These are phyloP conservation scores for Polyporus arcularius DNA, from an alignment of 768 basidiomycete genomes.

Conservation along the genomic window DNA sequence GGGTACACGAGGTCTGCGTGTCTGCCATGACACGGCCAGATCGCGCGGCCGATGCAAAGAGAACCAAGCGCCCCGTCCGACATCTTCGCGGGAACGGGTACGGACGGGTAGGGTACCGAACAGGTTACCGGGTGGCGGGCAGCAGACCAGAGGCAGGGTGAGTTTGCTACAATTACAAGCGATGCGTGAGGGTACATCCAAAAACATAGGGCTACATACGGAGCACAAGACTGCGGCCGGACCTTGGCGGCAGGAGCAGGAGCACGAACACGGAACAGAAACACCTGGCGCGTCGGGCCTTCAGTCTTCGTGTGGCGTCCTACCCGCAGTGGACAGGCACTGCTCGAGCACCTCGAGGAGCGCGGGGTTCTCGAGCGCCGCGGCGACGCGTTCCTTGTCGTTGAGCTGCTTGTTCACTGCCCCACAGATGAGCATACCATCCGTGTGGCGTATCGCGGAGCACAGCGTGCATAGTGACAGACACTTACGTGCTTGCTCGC, in stretches of 20 bases:
- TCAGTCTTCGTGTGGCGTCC: slow-evolving; percentile 9
- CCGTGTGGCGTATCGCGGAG: not conserved
- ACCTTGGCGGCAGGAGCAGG: not conserved
- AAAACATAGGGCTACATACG: slow-evolving; percentile 2
- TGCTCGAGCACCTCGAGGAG: slow-evolving; percentile 88
- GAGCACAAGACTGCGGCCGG: not conserved
- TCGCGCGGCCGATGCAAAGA: too few species aligned
- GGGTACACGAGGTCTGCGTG: too few species aligned
- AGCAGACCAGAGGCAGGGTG: not conserved
- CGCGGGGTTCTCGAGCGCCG: slow-evolving; percentile 90
- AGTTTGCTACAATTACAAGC: slow-evolving; percentile 5
- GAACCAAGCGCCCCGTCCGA: too few species aligned
- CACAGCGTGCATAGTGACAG: slow-evolving; percentile 1
- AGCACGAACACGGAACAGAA: not conserved
- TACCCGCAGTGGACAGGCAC: slow-evolving; percentile 44
- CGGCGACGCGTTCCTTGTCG: slow-evolving; percentile 97
- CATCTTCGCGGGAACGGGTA: too few species aligned
- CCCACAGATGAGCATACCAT: not conserved
- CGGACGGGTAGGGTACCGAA: too few species aligned
- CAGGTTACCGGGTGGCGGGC: too few species aligned
- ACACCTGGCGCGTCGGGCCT: not conserved
- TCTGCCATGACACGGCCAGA: too few species aligned
- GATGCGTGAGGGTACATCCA: slow-evolving; percentile 8
- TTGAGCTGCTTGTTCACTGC: slow-evolving; percentile 98
- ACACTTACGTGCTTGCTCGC: slow-evolving; percentile 78